These are phyloP conservation scores for Leucogyrophana mollusca DNA, from an alignment of 768 basidiomycete genomes.

Conservation along the genomic window DNA sequence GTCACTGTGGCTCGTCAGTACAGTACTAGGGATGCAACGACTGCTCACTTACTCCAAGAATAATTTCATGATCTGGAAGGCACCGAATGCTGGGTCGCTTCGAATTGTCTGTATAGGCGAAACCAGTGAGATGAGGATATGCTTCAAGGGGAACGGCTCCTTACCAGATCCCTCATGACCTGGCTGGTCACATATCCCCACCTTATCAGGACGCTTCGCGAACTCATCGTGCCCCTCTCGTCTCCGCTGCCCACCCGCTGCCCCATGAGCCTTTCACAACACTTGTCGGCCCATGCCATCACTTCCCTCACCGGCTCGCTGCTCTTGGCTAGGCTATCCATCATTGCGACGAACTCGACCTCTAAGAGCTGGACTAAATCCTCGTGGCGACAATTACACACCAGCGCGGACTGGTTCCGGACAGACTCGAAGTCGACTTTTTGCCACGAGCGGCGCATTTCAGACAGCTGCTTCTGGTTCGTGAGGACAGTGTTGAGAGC, in stretches of 20 bases:
- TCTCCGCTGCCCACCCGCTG: slow-evolving; percentile 59
- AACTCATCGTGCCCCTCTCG: slow-evolving; percentile 80
- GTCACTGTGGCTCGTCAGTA: slow-evolving; percentile 51
- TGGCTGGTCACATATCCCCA: slow-evolving; percentile 94
- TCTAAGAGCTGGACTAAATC: slow-evolving; percentile 83
- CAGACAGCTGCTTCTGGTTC: slow-evolving; percentile 79
- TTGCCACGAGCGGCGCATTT: slow-evolving; percentile 87
- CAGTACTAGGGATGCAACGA: slow-evolving; percentile 6
- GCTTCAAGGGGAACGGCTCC: slow-evolving; percentile 24
- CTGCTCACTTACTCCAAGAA: slow-evolving; percentile 74
- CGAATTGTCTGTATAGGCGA: slow-evolving; percentile 70
- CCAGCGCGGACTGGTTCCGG: slow-evolving; percentile 88
- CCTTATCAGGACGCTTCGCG: slow-evolving; percentile 82
- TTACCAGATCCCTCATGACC: slow-evolving; percentile 86
- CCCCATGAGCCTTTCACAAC: slow-evolving; percentile 82
- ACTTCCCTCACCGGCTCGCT: slow-evolving; percentile 81
- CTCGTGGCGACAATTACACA: slow-evolving; percentile 91
- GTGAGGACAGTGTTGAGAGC: slow-evolving; percentile 86
- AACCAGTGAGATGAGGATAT: neutral
- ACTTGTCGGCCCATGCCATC: slow-evolving; percentile 91
- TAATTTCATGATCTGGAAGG: slow-evolving; percentile 88
- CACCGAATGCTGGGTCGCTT: slow-evolving; percentile 89
- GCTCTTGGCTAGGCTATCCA: slow-evolving; percentile 71
- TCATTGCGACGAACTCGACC: slow-evolving; percentile 76
- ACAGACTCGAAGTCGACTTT: slow-evolving; percentile 91